Evolutionary conservation across 1,284 basidiomycete genomes (phyloP), one percentile per base, ranked within the genome.

Genomic region (Hemileia vastatrix): DNA sequence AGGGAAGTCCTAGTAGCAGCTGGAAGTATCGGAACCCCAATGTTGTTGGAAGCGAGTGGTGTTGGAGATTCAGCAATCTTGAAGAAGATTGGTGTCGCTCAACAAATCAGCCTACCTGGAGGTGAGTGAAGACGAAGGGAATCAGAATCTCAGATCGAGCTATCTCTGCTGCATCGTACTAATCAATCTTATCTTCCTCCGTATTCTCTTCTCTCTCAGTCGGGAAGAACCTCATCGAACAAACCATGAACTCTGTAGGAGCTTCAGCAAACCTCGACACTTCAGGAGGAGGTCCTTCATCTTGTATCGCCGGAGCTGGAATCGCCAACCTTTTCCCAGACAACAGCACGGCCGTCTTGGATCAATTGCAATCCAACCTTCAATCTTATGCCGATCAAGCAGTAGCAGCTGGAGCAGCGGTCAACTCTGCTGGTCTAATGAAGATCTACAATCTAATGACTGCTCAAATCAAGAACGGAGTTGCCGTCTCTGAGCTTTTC

Each of bases 1-100:
- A 69, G 63, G 31, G 78, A 79, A 57, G 77, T 79, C 18, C 73
- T 80, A 65, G 64, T 79, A 9, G 74, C 78, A 1, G 70, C 78
- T 0, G 79, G 79, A 0, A 67, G 78, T 1, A 75, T 79, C 68
- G 75, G 75, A 67, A 76, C 76, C 0, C 79, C 79, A 0, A 66
- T 75, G 15, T 68, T 80, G 19, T 74, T 80, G 1, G 78, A 80
- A 68, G 75, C 76, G 9, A 75, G 72, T 2, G 79, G 79, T 21
- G 76, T 80, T 24, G 79, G 78, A 0, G 72, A 75, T 9, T 32
- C 66, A 4, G 15, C 60, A 2, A 68, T 78, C 13, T 72, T 79
- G 11, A 18, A 65, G 18, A 44, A 66, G 15, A 72, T 74, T 3
- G 75, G 76, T 13, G 71, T 78, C 6, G 54, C 58, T 4, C 67